Conservation (phyloP, 352 stramenopile genomes). For the Globisporangium cystogenes region DNA sequence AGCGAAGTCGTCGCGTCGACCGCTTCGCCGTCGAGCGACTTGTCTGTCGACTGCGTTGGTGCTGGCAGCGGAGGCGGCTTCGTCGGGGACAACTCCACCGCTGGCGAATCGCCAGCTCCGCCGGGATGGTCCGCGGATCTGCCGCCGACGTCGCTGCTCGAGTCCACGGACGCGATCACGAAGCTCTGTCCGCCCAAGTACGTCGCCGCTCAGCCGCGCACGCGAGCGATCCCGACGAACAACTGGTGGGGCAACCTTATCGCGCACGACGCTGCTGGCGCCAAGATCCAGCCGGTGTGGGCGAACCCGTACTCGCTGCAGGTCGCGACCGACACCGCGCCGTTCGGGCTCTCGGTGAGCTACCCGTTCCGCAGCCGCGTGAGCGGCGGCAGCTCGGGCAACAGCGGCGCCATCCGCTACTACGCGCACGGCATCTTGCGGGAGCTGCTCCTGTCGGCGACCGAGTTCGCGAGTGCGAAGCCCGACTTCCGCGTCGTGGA, state of each 20-base stretch:
- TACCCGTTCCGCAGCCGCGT: slow-evolving; percentile 71
- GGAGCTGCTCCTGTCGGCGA: slow-evolving; percentile 51
- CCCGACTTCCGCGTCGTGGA: slow-evolving; percentile 43
- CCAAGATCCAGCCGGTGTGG: slow-evolving; percentile 62
- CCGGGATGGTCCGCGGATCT: slow-evolving; percentile 5
- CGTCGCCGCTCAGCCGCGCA: slow-evolving; percentile 22
- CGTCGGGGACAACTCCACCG: slow-evolving; percentile 8
- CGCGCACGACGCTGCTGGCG: slow-evolving; percentile 44
- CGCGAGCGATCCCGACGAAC: slow-evolving; percentile 63
- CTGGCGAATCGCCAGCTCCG: slow-evolving; percentile 12
- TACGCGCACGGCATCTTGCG: slow-evolving; percentile 58
- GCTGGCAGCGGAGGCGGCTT: neutral
- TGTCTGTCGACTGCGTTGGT: neutral
- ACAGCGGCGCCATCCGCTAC: slow-evolving; percentile 35
- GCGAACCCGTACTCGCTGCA: slow-evolving; percentile 56
- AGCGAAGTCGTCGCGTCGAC: neutral
- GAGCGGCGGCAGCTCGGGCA: slow-evolving; percentile 37
- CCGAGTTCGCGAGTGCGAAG: slow-evolving; percentile 35
- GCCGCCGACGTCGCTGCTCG: slow-evolving; percentile 30
- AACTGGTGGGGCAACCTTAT: slow-evolving; percentile 82
- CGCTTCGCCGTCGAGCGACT: too few species aligned
- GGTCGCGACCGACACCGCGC: slow-evolving; percentile 39
- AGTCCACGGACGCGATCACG: slow-evolving; percentile 47
- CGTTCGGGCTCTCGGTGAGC: slow-evolving; percentile 45
- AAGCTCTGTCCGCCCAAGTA: slow-evolving; percentile 48